These are phyloP conservation scores for Cladophialophora bantiana DNA, from an alignment of 2,329 filamentous ascomycete genomes.

Conservation along the genomic window DNA sequence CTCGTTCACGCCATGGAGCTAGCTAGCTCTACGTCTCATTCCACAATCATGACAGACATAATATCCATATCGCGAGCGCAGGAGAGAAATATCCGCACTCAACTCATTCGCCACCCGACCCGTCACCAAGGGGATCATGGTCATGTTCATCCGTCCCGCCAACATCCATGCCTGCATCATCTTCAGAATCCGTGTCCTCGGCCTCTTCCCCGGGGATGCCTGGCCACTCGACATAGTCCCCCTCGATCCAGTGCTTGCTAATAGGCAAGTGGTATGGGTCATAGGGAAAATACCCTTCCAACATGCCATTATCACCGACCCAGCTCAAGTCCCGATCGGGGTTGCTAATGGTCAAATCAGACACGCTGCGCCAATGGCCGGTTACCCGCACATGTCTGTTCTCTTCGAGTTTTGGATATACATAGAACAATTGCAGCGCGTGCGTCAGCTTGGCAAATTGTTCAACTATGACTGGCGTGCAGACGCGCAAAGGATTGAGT, in stretches of 20 bases:
- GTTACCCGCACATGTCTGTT: constrained; percentile 80
- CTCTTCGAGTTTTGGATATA: constrained; percentile 84
- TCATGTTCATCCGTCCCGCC: constrained; percentile 53
- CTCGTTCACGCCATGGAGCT: no score
- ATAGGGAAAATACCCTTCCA: constrained; percentile 96
- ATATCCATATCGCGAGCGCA: not conserved
- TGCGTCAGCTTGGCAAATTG: constrained; percentile 90
- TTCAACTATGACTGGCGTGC: constrained; percentile 85
- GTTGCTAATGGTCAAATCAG: constrained; percentile 49
- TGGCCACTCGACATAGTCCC: constrained; percentile 82
- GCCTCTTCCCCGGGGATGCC: constrained; percentile 73
- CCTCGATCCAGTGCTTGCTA: constrained; percentile 86
- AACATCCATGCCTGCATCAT: constrained; percentile 47
- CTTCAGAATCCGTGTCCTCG: constrained; percentile 62
- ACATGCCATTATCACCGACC: constrained; percentile 77
- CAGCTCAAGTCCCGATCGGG: constrained; percentile 62
- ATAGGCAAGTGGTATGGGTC: constrained; percentile 91
- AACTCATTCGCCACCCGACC: constrained; percentile 28
- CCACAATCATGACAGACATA: not conserved
- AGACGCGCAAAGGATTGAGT: constrained; percentile 94
- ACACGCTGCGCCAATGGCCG: constrained; percentile 42
- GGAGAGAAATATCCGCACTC: no score
- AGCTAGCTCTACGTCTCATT: no score
- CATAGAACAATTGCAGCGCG: constrained; percentile 85
- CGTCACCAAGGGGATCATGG: constrained; percentile 44